Percentiles rank a stretch among this genome's conserved stretches.
Evolutionary conservation across 345 rosid genomes (phyloP).

Genomic region (Lenwebbia sp.): DNA sequence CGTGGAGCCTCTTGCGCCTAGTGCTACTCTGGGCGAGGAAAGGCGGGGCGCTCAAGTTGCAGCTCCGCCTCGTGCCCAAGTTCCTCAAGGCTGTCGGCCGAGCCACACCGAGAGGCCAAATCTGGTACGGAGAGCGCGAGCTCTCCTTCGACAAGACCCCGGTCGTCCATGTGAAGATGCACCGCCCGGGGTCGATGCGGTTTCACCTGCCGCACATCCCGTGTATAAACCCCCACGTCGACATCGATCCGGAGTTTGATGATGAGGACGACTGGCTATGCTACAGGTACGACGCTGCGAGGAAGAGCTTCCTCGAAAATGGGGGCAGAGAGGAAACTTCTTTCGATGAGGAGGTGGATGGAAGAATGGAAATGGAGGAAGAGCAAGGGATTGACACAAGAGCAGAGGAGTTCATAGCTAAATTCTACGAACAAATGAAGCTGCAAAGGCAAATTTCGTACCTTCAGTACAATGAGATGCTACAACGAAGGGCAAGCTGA

Average conservation of each 20-base stretch:
- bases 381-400: slow-evolving; percentile 53
- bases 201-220: slow-evolving; percentile 27
- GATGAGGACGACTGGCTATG: background rate
- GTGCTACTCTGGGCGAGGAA: slow-evolving; percentile 70
- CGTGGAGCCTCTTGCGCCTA: slow-evolving; percentile 47
- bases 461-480: slow-evolving; percentile 31
- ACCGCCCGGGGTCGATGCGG: slow-evolving; percentile 48
- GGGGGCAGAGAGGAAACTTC: slow-evolving; percentile 1
- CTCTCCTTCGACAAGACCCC: slow-evolving; percentile 86
- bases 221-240: slow-evolving; percentile 48
- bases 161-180: slow-evolving; percentile 52
- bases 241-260: slow-evolving; percentile 52
- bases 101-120: slow-evolving; percentile 5
- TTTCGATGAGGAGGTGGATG: background rate
- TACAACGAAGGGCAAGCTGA: background rate
- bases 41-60: slow-evolving; percentile 54
- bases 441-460: slow-evolving; percentile 72
- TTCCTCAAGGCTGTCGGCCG: slow-evolving; percentile 39
- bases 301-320: slow-evolving; percentile 7
- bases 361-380: slow-evolving; percentile 10
- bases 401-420: slow-evolving; percentile 83
- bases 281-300: background rate
- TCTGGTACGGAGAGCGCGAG: slow-evolving; percentile 47
- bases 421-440: slow-evolving; percentile 56
- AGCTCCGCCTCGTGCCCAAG: slow-evolving; percentile 28